Evolutionary conservation across 768 basidiomycete genomes (phyloP), one percentile per base, ranked within the genome.

Genomic region (Calvatia gigantea): DNA sequence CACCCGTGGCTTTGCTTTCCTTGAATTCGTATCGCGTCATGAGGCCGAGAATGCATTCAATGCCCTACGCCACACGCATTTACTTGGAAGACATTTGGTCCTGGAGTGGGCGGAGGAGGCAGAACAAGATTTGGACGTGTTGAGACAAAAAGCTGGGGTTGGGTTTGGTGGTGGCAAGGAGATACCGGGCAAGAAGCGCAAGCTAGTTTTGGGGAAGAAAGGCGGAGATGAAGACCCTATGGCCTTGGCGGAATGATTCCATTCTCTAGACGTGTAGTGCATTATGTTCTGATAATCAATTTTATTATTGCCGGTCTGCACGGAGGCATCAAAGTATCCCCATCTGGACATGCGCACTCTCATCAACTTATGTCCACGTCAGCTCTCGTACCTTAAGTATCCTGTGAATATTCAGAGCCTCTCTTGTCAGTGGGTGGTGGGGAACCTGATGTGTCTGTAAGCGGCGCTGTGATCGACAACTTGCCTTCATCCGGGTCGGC

Each of bases 1-100:
- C 42, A 86, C 90, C 1, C 85, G 97, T 29, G 97, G 97, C 3
- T 99, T 98, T 68, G 97, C 94, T 1, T 99, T 98, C 75, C 77
- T 98, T 63, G 95, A 99, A 61, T 98, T 98, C 67, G 80, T 90
- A 17, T 87, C 92, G 2, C 81, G 90, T 15, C 84, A 85, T 46
- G 96, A 99, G 64, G 96, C 96, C 2, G 89, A 93, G 68, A 87
- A 87, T 39, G 96, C 93, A 0, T 93, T 87, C 69, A 83, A 81
- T 25, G 85, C 92, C 9, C 80, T 99, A 21, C 82, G 85, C 61
- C 94, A 98, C 70, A 97, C 95, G 0, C 97, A 98, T 77, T 85
- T 98, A 62, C 84, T 99, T 19, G 96, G 97, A 7, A 75, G 97
- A 32, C 97, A 99, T 78, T 73, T 99, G 41, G 94, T 98, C 3